phyloP scores from a whole-genome alignment of 139 green algal species.

The Chlorella sp. region DNA sequence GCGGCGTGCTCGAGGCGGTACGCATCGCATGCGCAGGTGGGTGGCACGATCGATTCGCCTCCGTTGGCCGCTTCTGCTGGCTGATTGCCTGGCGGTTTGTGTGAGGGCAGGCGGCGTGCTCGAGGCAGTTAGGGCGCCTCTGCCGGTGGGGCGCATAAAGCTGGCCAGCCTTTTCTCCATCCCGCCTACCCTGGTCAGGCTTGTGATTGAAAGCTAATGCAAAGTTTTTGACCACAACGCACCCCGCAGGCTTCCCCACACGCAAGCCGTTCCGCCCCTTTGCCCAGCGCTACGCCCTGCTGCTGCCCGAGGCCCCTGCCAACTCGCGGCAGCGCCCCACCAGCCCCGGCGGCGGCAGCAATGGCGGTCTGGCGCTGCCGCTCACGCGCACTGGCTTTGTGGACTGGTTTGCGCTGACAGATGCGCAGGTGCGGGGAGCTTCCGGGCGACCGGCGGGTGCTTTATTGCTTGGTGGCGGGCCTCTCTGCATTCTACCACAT shows the following conservation, averaged over 20 bases:
- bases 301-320: conserved; percentile 29
- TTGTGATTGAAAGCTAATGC: no score
- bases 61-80: no score
- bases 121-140: no score
- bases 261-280: conserved; percentile 69
- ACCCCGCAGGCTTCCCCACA: conserved; percentile 85
- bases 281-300: conserved; percentile 53
- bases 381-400: conserved; percentile 28
- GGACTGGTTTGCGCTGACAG: conserved; percentile 29
- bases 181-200: no score
- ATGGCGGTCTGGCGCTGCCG: not conserved
- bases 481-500: not conserved
- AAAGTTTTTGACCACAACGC: no score
- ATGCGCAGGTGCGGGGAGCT: conserved; percentile 1
- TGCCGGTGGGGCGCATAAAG: no score
- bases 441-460: not conserved
- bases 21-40: conserved; percentile 84
- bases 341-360: not conserved
- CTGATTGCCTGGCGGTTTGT: no score
- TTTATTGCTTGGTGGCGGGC: not conserved
- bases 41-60: no score
- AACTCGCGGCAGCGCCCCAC: not conserved
- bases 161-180: no score
- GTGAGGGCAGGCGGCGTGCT: no score
- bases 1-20: conserved; percentile 96